Percentiles rank a stretch among this genome's conserved stretches.
Conservation (phyloP, 495 filamentous ascomycete genomes). For the Pseudomonodictys pantanalensis region DNA sequence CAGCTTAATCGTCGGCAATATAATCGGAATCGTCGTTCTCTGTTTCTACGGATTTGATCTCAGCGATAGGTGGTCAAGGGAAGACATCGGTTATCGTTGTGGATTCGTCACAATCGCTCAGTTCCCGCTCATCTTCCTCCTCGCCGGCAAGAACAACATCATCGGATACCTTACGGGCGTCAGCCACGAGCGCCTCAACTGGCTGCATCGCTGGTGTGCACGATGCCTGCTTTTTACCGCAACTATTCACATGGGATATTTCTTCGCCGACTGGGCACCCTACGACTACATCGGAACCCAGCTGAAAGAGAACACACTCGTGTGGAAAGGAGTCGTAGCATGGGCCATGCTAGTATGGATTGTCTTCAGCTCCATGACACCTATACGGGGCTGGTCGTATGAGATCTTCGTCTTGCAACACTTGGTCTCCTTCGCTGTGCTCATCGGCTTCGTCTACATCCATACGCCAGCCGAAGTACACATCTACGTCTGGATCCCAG, state of each 20-base stretch:
- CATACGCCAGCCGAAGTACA: conserved; percentile 59
- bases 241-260: conserved; percentile 72
- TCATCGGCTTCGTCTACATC: conserved; percentile 63
- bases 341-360: conserved; percentile 75
- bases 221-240: conserved; percentile 71
- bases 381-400: conserved; percentile 66
- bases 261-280: conserved; percentile 64
- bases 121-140: conserved; percentile 74
- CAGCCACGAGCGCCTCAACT: conserved; percentile 74
- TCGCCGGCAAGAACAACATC: conserved; percentile 75
- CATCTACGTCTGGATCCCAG: conserved; percentile 67
- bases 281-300: conserved; percentile 62
- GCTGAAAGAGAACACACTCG: conserved; percentile 60
- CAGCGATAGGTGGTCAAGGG: conserved; percentile 52
- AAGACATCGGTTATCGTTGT: conserved; percentile 71
- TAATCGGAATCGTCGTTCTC: conserved; percentile 57
- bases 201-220: conserved; percentile 79
- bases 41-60: conserved; percentile 48
- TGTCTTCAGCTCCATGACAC: conserved; percentile 62
- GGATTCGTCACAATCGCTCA: conserved; percentile 78
- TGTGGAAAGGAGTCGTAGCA: conserved; percentile 67
- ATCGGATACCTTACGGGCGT: conserved; percentile 65
- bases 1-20: conserved; percentile 54
- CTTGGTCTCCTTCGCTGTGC: conserved; percentile 61
- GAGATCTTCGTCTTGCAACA: conserved; percentile 84